Conservation (phyloP, 306 rosid genomes). For the Corylus americana region DNA sequence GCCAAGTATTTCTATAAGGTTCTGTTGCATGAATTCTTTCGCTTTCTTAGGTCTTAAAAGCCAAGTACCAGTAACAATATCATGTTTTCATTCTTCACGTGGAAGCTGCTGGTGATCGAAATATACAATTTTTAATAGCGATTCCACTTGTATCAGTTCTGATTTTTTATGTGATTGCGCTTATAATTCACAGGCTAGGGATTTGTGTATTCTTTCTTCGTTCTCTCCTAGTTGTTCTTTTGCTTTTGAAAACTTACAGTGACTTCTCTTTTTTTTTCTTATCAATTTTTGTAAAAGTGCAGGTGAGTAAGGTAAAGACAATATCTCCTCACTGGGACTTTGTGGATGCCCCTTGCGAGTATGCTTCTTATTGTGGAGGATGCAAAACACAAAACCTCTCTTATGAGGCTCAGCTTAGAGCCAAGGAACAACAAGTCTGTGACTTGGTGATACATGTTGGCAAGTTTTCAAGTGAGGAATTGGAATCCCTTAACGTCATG, state of each 20-base stretch:
- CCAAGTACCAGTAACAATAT: neutral
- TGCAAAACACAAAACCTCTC: slow-evolving; percentile 85
- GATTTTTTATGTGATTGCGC: neutral
- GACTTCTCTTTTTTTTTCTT: neutral
- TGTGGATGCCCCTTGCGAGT: slow-evolving; percentile 91
- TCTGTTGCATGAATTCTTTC: neutral
- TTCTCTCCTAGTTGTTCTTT: neutral
- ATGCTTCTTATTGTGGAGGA: slow-evolving; percentile 88
- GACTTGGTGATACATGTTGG: slow-evolving; percentile 80
- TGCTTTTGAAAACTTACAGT: neutral
- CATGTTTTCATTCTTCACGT: neutral
- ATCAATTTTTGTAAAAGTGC: slow-evolving; percentile 19
- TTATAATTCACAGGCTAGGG: neutral
- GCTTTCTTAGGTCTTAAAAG: neutral
- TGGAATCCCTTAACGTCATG: slow-evolving; percentile 52
- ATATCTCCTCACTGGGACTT: slow-evolving; percentile 71
- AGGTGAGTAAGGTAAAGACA: slow-evolving; percentile 81
- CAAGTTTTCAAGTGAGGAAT: slow-evolving; percentile 49
- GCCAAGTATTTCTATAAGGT: neutral
- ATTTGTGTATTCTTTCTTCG: neutral
- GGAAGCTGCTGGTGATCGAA: neutral
- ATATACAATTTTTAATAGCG: neutral
- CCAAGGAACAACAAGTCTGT: slow-evolving; percentile 82
- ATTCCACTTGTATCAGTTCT: neutral
- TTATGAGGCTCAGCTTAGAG: slow-evolving; percentile 79